Evolutionary conservation across 768 basidiomycete species (phyloP), one percentile per base, ranked within the genome.

Genomic region (Piloderma croceum): DNA sequence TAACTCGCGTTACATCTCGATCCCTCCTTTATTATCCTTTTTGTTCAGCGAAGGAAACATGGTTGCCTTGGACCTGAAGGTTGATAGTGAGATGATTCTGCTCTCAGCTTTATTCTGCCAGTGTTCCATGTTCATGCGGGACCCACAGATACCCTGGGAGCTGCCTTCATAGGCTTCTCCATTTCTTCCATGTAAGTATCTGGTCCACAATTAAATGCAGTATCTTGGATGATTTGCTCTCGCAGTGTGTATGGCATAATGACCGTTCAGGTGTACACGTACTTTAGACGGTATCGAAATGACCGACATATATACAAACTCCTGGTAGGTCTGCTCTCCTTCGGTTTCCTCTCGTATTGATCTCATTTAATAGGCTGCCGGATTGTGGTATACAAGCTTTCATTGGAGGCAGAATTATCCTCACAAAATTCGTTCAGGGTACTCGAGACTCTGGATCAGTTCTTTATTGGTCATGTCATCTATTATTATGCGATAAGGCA

Each of bases 401-500:
- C n/a, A n/a, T n/a, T n/a, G n/a, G n/a, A n/a, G n/a, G n/a, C n/a
- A n/a, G n/a, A n/a, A n/a, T n/a, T n/a, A n/a, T n/a, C 10, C 35
- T 34, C 37, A 13, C 34, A 31, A 22, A 2, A 6, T 31, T 12
- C 21, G 19, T 23, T 23, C 38, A 78, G 77, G 66, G 12, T 63
- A 1, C 47, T 79, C 31, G 75, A 75, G 49, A 50, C 65, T 1
- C 36, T 65, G 0, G 73, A 81, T 49, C 71, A 79, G 52, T 56
- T 57, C 4, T 66, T 81, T 49, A 67, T 79, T 41, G 72, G 63
- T 1, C 69, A 79, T 51, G 57, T 62, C 7, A 57, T 76, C 21
- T 81, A 82, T 49, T 73, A 59, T 42, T 82, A 79, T 50, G 53
- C 68, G 0, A 57, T 81, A 49, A 66, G 65, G 79, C 79, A 54